Percentiles rank a stretch among this genome's conserved stretches.
Evolutionary conservation across 768 basidiomycete genomes (phyloP).

Genomic region (Lentinula lateritia): DNA sequence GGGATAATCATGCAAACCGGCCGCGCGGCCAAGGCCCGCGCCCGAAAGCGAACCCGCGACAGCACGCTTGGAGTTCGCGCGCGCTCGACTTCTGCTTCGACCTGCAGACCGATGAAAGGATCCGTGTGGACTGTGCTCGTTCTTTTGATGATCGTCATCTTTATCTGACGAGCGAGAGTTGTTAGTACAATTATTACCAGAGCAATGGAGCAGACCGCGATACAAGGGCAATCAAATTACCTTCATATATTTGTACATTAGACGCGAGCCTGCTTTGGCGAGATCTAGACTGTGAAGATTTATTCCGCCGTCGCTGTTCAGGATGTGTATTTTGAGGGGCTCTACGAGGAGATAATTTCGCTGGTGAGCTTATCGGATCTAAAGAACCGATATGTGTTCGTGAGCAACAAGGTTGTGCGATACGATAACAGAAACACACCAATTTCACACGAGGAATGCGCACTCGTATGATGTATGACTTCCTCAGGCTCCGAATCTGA

Average conservation of each 20-base stretch:
- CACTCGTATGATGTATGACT: background rate
- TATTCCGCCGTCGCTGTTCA: background rate
- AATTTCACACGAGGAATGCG: background rate
- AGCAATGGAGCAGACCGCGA: too few species aligned
- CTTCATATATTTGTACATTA: background rate
- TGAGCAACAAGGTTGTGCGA: background rate
- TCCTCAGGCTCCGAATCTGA: background rate
- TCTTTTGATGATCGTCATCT: background rate
- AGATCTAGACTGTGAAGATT: background rate
- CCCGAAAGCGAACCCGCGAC: background rate
- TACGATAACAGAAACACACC: background rate
- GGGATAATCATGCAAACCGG: background rate
- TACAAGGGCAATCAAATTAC: background rate
- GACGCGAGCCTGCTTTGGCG: background rate
- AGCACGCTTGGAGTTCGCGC: background rate
- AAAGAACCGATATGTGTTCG: background rate
- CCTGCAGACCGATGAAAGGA: background rate
- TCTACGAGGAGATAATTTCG: background rate
- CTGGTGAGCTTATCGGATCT: background rate
- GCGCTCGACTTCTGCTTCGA: background rate
- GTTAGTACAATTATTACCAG: background rate
- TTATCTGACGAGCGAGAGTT: background rate
- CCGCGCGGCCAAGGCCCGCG: background rate
- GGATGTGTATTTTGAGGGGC: background rate
- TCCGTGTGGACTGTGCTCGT: background rate